Base-by-base conservation (phyloP, 1,139 yeast genomes). In the Pichia sp. region DNA sequence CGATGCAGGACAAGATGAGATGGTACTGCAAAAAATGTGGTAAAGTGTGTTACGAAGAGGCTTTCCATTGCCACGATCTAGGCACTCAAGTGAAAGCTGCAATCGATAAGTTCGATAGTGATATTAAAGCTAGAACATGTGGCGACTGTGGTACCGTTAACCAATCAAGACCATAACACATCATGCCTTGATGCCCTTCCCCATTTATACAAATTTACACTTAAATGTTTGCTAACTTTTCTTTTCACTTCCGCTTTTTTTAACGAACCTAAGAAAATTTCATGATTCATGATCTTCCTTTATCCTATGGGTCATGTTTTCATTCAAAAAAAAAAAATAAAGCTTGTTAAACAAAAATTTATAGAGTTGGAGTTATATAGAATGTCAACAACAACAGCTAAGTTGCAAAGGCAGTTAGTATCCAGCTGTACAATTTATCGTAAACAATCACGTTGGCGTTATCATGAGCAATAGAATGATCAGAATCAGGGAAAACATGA, bases 11-110 rank as follows among this genome's bases (percentile, higher is more conserved):
- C 52, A 61, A 63, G 48, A 54, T 66, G 63, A 77, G 97, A 64
- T 91, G 97, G 97, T 92, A 91, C 69, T 92, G 97, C 65, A 71
- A 78, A 17, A 75, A 75, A 12, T 92, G 97, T 71, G 73, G 73
- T 57, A 78, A 79, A 31, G 73, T 84, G 12, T 84, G 88, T 1
- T 81, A 85, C 65, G 91, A 90, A 67, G 76, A 75, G 30, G 83
- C 79, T 54, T 90, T 92, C 67, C 83, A 86, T 64, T 86, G 93
- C 71, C 71, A 74, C 24, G 97, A 92, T 71, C 77, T 92, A 52
- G 97, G 97, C 4, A 86, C 96, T 2, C 97, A 92, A 68, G 91
- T 92, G 55, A 91, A 90, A 69, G 86, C 78, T 8, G 96, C 93
- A 1, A 90, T 92, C 56, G 68, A 84, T 50, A 78, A 75, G 14